A percentile compares a stretch with the other conserved stretches of the same genome.
Evolutionary conservation across 2,329 filamentous ascomycete genomes (phyloP).

Genomic region (Dactylellina haptotyla): DNA sequence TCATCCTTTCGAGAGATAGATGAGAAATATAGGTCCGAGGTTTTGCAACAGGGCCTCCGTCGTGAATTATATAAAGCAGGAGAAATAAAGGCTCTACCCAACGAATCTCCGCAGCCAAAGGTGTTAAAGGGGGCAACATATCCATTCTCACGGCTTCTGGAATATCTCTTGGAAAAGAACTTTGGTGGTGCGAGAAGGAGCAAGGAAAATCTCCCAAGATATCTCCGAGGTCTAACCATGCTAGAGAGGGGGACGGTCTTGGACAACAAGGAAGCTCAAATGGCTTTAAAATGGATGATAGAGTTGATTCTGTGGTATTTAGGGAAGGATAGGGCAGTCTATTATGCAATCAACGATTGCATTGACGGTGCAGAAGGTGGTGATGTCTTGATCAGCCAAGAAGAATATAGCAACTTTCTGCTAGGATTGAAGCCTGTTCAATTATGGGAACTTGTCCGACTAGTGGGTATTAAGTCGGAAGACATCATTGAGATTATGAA

Average conservation of each 20-base stretch:
- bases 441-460: conserved; percentile 45
- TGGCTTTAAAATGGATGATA: conserved; percentile 21
- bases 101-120: conserved; percentile 4
- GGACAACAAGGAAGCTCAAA: neutral
- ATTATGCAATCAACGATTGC: conserved; percentile 30
- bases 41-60: neutral
- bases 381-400: conserved; percentile 4
- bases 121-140: conserved; percentile 17
- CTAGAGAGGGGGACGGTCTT: neutral
- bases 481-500: neutral
- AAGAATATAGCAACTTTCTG: conserved; percentile 13
- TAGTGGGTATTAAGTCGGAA: conserved; percentile 9
- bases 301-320: conserved; percentile 37
- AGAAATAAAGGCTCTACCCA: neutral
- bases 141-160: conserved; percentile 20
- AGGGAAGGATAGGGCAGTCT: conserved; percentile 8
- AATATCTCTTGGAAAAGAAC: conserved; percentile 29
- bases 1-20: neutral
- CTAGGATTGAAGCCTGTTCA: conserved; percentile 16
- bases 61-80: neutral
- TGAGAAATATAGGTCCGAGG: neutral
- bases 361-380: conserved; percentile 7
- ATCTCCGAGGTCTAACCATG: neutral
- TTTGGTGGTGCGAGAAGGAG: conserved; percentile 20
- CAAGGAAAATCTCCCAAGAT: conserved; percentile 22